Base-by-base conservation (phyloP, 257 asterid genomes). In the Hygrophila difformis region DNA sequence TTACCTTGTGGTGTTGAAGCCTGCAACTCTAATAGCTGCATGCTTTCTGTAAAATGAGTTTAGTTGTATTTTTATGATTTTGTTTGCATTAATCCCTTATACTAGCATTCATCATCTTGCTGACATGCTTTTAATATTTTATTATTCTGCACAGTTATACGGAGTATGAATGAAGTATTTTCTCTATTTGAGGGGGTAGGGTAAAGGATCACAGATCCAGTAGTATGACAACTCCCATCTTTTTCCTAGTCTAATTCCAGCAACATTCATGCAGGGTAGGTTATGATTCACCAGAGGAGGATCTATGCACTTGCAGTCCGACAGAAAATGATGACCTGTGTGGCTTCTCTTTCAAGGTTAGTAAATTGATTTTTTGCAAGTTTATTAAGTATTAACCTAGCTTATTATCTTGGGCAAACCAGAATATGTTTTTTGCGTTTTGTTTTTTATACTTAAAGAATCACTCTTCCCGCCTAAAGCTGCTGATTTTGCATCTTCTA, bases 261-360 rank as follows among this genome's bases (percentile, higher is more conserved):
- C 59, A 44, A 46, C 54, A 17, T 35, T 53, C 33, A 14, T 71
- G 64, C 81, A 84, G 95, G 73, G 44, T 59, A 33, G 48, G 47
- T 22, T 62, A 61, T 57, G 69, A 61, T 69, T 73, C 73, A 10
- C 75, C 76, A 12, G 76, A 71, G 55, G 76, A 66, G 63, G 86
- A 73, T 49, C 80, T 75, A 48, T 84, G 95, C 62, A 72, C 84
- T 46, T 81, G 93, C 49, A 26, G 24, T 51, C 55, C 61, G 45
- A 23, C 40, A 34, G 59, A 31, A n/a, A 55, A 23, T 29, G 48
- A 39, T 40, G 68, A 62, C 45, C 55, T 5, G 17, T 45, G 51
- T 39, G 41, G 68, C 60, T 29, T 39, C 43, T 64, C 64, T 45
- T 33, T 50, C 56, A 56, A 75, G 79, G 94, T 68, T 65, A 31